Evolutionary conservation across 1,284 basidiomycete genomes (phyloP), one percentile per base, ranked within the genome.

Genomic region (Hypsizygus ulmarius): DNA sequence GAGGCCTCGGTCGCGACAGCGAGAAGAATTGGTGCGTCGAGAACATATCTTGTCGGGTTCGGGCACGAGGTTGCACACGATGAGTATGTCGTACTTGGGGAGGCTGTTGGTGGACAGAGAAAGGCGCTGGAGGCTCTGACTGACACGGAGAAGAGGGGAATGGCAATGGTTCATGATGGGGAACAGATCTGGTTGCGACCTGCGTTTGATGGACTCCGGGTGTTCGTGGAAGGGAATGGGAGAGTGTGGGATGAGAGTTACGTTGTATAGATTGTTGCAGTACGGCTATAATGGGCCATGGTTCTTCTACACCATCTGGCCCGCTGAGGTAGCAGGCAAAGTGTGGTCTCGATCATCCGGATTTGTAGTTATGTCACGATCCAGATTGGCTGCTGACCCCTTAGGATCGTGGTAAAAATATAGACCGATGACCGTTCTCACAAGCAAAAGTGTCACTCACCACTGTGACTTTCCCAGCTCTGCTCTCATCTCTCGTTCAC

Each of bases 41-140:
- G 78, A 54, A 87, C 78, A 11, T 92, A 91, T 59, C 64, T 89
- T 52, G 76, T 74, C n/a, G 87, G 89, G 3, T 86, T 91, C 62
- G 72, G 72, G 28, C 88, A 90, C 61, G 75, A 81, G 27, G 69
- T 88, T 21, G 66, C 78, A 2, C 87, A 90, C 59, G 82, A 84
- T 5, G 82, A 87, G 55, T 89, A 81, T 59, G 70, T 78, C 37
- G 74, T 68, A 11, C 73, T 89, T 32, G 70, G 77, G 5, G 76
- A 82, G 64, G 67, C 66, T 1, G 66, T 78, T 18, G 78, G 72
- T 29, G 75, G 73, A 39, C 66, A 47, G 7, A 46, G 56, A 25
- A 60, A 61, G 28, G 60, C 63, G 33, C 52, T 38, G 16, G 56
- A 55, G 4, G 43, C 62, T 48, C 55, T 75, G 50, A 75, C 71